phyloP scores from a whole-genome alignment of 2,329 filamentous ascomycete genomes.

The Septoria linicola region DNA sequence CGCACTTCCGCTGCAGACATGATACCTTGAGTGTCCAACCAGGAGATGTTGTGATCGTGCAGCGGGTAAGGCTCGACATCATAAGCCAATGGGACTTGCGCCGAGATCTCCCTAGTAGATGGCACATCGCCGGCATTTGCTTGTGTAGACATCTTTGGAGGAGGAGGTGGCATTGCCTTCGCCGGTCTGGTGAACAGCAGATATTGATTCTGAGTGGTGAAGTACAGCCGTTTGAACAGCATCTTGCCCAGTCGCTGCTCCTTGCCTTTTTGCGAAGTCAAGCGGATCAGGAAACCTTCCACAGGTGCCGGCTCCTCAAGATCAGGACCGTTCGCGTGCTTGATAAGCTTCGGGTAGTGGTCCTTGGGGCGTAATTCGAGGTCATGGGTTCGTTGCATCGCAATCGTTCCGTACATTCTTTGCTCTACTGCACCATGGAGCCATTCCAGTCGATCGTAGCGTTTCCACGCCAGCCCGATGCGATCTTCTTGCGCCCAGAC shows the following conservation, averaged over 20 bases:
- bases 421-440: constrained; percentile 64
- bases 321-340: constrained; percentile 44
- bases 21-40: constrained; percentile 49
- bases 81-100: constrained; percentile 61
- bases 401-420: constrained; percentile 68
- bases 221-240: constrained; percentile 66
- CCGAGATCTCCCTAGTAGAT: constrained; percentile 53
- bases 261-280: constrained; percentile 62
- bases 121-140: constrained; percentile 50
- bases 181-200: constrained; percentile 62
- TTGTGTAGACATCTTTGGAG: constrained; percentile 51
- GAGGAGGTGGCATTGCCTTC: constrained; percentile 56
- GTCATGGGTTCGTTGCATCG: constrained; percentile 65
- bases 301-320: constrained; percentile 61
- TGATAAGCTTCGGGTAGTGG: constrained; percentile 59
- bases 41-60: constrained; percentile 53
- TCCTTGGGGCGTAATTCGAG: constrained; percentile 64
- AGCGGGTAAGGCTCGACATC: constrained; percentile 62
- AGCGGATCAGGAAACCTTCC: constrained; percentile 64
- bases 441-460: constrained; percentile 69
- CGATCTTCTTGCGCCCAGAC: constrained; percentile 59
- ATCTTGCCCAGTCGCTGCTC: constrained; percentile 59
- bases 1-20: constrained; percentile 43
- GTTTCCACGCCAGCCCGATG: constrained; percentile 67
- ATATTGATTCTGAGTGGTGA: constrained; percentile 62